Evolutionary conservation across 768 basidiomycete species (phyloP).

Genomic region (Asterophora lycoperdoides): DNA sequence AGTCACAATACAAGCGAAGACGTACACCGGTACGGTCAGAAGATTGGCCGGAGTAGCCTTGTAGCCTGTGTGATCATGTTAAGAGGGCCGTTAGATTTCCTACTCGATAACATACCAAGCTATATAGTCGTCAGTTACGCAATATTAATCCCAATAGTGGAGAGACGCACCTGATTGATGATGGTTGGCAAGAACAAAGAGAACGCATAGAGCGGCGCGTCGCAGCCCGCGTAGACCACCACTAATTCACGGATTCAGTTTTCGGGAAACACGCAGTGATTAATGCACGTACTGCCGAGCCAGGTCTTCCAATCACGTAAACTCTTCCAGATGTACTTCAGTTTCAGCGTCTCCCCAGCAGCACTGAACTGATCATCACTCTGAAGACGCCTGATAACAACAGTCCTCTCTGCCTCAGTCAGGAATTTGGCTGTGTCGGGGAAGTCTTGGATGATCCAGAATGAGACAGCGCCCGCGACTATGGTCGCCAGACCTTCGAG

Average conservation of each 20-base stretch:
- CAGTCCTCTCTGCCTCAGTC: constrained; percentile 62
- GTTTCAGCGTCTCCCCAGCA: constrained; percentile 56
- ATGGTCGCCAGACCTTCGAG: constrained; percentile 67
- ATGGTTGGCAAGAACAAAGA: constrained; percentile 76
- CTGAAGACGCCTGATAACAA: constrained; percentile 63
- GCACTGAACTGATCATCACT: constrained; percentile 68
- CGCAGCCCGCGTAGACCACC: constrained; percentile 50
- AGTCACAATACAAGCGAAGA: constrained; percentile 62
- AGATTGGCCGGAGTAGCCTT: constrained; percentile 71
- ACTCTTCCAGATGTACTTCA: constrained; percentile 57
- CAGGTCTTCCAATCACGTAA: constrained; percentile 75
- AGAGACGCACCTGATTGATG: constrained; percentile 54
- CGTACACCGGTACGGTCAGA: constrained; percentile 74
- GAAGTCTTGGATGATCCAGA: constrained; percentile 80
- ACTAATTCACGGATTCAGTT: constrained; percentile 31
- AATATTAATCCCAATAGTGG: background rate
- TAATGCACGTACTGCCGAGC: constrained; percentile 38
- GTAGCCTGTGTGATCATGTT: constrained; percentile 39
- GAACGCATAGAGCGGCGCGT: constrained; percentile 74
- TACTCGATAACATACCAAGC: constrained; percentile 32
- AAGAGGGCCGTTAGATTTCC: background rate
- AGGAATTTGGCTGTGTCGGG: constrained; percentile 79
- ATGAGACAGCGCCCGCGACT: constrained; percentile 59
- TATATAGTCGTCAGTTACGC: constrained; percentile 17
- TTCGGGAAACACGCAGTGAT: background rate